Percentiles rank a stretch among this genome's conserved stretches.
phyloP scores from a whole-genome alignment of 495 filamentous ascomycete genomes.

The Penicillium egyptiacum region DNA sequence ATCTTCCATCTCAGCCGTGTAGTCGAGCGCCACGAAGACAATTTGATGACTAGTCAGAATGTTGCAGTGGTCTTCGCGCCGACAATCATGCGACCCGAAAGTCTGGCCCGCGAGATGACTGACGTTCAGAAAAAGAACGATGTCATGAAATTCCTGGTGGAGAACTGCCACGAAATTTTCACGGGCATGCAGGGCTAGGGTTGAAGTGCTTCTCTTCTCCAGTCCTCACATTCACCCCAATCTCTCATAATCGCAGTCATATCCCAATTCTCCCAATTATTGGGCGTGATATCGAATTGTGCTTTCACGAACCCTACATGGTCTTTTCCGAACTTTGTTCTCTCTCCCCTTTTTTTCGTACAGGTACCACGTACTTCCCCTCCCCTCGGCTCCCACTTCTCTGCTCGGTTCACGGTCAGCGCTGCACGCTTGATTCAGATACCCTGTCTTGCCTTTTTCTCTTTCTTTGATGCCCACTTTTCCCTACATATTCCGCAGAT shows the following conservation, averaged over 20 bases:
- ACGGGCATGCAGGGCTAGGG: constrained; percentile 41
- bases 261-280: constrained; percentile 42
- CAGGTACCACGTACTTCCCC: constrained; percentile 23
- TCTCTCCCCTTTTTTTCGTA: constrained; percentile 13
- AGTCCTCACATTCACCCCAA: background rate
- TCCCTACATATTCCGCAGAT: constrained; percentile 28
- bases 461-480: constrained; percentile 3
- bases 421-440: constrained; percentile 30
- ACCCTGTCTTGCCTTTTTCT: constrained; percentile 23
- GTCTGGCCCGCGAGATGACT: constrained; percentile 88
- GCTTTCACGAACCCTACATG: background rate
- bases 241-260: background rate
- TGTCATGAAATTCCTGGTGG: constrained; percentile 86
- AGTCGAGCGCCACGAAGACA: constrained; percentile 75
- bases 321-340: background rate
- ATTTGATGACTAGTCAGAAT: constrained; percentile 93
- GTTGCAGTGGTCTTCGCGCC: constrained; percentile 97
- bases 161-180: constrained; percentile 80
- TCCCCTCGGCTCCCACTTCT: constrained; percentile 1
- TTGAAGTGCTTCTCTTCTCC: background rate
- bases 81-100: constrained; percentile 90
- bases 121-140: constrained; percentile 92
- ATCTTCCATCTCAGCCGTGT: constrained; percentile 93
- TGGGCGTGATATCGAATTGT: constrained; percentile 21
- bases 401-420: constrained; percentile 28